Percentiles rank a stretch among this genome's conserved stretches.
Evolutionary conservation across 208 protist genomes (phyloP).

Genomic region (Lotmaria passim): DNA sequence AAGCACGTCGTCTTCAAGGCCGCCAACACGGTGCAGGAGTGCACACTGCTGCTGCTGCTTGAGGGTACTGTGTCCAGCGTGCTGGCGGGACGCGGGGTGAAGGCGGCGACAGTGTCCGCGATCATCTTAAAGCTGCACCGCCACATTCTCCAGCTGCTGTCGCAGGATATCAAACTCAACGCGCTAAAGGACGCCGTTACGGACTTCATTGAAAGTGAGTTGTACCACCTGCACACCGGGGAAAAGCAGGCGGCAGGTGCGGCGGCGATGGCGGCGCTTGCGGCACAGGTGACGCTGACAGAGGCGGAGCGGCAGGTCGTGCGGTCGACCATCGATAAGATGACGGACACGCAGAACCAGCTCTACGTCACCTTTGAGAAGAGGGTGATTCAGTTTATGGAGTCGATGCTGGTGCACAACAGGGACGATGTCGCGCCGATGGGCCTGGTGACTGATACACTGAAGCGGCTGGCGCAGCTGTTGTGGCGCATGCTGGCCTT

Average conservation of each 20-base stretch:
- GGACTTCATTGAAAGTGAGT: conserved; percentile 43
- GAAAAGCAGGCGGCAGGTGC: conserved; percentile 3
- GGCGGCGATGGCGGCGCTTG: conserved; percentile 10
- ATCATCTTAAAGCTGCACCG: conserved; percentile 60
- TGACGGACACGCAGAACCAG: conserved; percentile 73
- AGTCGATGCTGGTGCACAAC: conserved; percentile 32
- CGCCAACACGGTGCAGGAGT: conserved; percentile 85
- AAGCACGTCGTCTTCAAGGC: conserved; percentile 73
- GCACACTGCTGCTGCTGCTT: conserved; percentile 67
- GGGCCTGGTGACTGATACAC: conserved; percentile 66
- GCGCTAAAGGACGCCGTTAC: conserved; percentile 64
- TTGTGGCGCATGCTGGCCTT: conserved; percentile 58
- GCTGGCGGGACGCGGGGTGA: conserved; percentile 49
- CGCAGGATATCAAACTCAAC: conserved; percentile 58
- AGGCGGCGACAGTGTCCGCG: conserved; percentile 38
- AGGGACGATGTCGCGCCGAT: conserved; percentile 37
- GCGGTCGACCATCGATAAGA: conserved; percentile 70
- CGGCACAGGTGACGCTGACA: conserved; percentile 32
- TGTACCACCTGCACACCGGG: conserved; percentile 28
- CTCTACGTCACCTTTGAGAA: conserved; percentile 81
- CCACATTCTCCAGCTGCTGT: conserved; percentile 56
- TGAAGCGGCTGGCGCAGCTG: conserved; percentile 38
- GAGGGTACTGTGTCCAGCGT: conserved; percentile 75
- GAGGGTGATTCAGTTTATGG: conserved; percentile 54
- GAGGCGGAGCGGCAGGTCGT: conserved; percentile 55